These are phyloP conservation scores for Sclerotinia borealis DNA, from an alignment of 2,329 filamentous ascomycete genomes.

Conservation along the genomic window DNA sequence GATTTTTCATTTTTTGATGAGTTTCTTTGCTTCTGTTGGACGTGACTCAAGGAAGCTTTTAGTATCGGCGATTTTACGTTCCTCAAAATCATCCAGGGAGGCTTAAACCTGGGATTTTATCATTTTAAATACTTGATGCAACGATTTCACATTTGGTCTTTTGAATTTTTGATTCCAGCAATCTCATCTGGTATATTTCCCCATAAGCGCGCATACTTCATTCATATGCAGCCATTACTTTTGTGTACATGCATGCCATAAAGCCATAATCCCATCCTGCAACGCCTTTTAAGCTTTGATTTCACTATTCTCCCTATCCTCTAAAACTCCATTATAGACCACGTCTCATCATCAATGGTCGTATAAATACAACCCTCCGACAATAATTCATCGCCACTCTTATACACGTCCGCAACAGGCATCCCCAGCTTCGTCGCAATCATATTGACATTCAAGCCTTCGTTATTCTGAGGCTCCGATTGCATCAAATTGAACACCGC, in stretches of 20 bases:
- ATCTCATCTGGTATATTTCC: background rate
- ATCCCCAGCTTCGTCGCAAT: constrained; percentile 64
- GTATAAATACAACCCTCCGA: constrained; percentile 73
- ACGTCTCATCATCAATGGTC: constrained; percentile 89
- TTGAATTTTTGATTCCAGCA: background rate
- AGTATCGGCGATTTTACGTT: too few species aligned
- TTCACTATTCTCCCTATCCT: background rate
- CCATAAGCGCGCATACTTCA: background rate
- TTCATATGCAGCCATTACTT: background rate
- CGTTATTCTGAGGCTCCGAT: constrained; percentile 63
- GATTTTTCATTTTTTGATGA: background rate
- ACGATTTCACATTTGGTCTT: background rate
- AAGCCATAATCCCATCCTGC: constrained; percentile 7
- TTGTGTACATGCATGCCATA: background rate
- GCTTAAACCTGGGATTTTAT: background rate
- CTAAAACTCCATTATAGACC: constrained; percentile 71
- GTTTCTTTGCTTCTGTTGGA: background rate
- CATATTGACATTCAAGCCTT: constrained; percentile 75
- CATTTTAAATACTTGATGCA: background rate
- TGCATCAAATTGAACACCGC: constrained; percentile 68
- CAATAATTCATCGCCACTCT: constrained; percentile 76
- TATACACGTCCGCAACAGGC: constrained; percentile 62
- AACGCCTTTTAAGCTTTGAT: constrained; percentile 18
- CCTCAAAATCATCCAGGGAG: background rate
- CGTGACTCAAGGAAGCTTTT: background rate